These are phyloP conservation scores for Roridomyces roridus DNA, from an alignment of 768 basidiomycete species.

Conservation along the genomic window DNA sequence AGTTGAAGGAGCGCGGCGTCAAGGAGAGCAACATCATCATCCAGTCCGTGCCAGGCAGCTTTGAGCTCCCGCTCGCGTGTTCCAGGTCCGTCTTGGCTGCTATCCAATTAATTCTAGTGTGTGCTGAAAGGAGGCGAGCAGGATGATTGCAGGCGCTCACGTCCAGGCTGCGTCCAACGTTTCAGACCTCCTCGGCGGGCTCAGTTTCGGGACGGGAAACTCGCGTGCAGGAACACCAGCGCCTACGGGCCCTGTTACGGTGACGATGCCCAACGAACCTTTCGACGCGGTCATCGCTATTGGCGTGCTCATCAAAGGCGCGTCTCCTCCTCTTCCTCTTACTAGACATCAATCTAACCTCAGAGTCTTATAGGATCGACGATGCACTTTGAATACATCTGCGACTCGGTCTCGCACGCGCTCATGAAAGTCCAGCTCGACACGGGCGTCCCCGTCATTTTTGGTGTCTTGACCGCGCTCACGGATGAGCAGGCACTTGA, in stretches of 20 bases:
- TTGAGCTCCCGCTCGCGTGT: slow-evolving; percentile 89
- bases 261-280: slow-evolving; percentile 57
- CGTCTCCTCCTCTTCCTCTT: not conserved
- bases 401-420: slow-evolving; percentile 89
- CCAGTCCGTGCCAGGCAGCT: slow-evolving; percentile 93
- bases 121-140: slow-evolving; percentile 36
- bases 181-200: slow-evolving; percentile 79
- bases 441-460: slow-evolving; percentile 92
- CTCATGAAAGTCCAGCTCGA: slow-evolving; percentile 96
- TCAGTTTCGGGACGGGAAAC: slow-evolving; percentile 47
- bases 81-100: slow-evolving; percentile 65
- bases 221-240: slow-evolving; percentile 63
- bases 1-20: slow-evolving; percentile 86
- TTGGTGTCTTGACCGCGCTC: slow-evolving; percentile 93
- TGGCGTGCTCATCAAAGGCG: slow-evolving; percentile 93
- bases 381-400: slow-evolving; percentile 99
- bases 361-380: slow-evolving; percentile 57
- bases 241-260: slow-evolving; percentile 35
- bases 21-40: slow-evolving; percentile 89
- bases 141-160: slow-evolving; percentile 89
- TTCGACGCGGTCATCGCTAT: slow-evolving; percentile 98
- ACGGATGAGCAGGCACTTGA: slow-evolving; percentile 95
- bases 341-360: not conserved
- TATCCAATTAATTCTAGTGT: slow-evolving; percentile 5
- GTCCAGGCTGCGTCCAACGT: slow-evolving; percentile 79